Percentiles rank a stretch among this genome's conserved stretches.
These are phyloP conservation scores for Moesziomyces parantarcticus DNA, from an alignment of 1,284 basidiomycete genomes.

Conservation along the genomic window DNA sequence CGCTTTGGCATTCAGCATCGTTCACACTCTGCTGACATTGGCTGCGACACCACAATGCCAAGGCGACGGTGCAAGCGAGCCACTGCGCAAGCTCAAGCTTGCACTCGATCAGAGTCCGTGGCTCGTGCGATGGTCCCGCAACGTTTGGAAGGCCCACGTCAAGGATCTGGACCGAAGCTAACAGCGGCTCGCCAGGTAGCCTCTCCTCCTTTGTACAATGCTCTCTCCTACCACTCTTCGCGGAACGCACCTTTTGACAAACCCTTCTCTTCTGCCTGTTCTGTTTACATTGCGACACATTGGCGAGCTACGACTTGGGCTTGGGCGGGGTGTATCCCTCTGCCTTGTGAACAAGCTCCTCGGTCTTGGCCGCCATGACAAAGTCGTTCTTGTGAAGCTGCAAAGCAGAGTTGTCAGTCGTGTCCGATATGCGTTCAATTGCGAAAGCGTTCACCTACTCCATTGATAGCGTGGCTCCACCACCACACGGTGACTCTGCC, in stretches of 20 bases:
- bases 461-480: slow-evolving; percentile 66
- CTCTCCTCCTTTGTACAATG: too few species aligned
- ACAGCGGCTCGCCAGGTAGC: too few species aligned
- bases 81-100: slow-evolving; percentile 24
- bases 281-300: slow-evolving; percentile 2
- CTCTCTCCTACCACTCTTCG: too few species aligned
- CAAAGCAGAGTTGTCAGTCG: background rate
- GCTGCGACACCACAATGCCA: slow-evolving; percentile 40
- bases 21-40: slow-evolving; percentile 52
- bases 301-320: slow-evolving; percentile 10
- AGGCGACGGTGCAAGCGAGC: slow-evolving; percentile 5
- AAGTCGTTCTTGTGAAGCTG: slow-evolving; percentile 66
- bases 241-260: too few species aligned
- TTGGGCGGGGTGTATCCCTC: slow-evolving; percentile 53
- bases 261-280: background rate
- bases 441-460: slow-evolving; percentile 34
- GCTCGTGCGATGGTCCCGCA: slow-evolving; percentile 43
- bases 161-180: slow-evolving; percentile 31
- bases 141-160: slow-evolving; percentile 41
- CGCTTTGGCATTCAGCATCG: slow-evolving; percentile 47
- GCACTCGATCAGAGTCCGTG: slow-evolving; percentile 39
- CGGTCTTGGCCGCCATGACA: slow-evolving; percentile 66
- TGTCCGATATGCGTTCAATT: background rate
- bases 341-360: slow-evolving; percentile 49
- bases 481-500: slow-evolving; percentile 63